Evolutionary conservation across 2,329 filamentous ascomycete genomes (phyloP), one percentile per base, ranked within the genome.

Genomic region (Knoxdaviesia proteae): DNA sequence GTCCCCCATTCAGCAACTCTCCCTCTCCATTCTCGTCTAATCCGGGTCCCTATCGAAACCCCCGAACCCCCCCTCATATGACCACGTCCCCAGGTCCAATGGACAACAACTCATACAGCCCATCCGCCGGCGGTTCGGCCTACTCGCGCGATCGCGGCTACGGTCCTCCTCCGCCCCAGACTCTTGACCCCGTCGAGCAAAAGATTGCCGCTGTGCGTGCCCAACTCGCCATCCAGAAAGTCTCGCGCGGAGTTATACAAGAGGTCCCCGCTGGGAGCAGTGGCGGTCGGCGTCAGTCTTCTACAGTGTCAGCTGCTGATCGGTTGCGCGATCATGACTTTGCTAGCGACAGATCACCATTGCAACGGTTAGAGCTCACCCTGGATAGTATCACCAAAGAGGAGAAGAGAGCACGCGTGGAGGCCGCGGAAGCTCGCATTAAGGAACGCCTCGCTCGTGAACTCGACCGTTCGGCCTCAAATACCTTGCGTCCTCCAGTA

Each of bases 341-440:
- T 60, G 82, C 88, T 53, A 70, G 79, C 45, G 80, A 92, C 56
- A 76, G 82, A 52, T 96, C 88, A 48, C 90, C 92, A 42, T 69
- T 98, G 42, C 88, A 98, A 59, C 90, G 80, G 63, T 72, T 98
- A 50, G 88, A 98, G 64, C 74, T 83, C 54, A 90, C 84, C 52
- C 70, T 96, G 53, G 81, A 80, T 58, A 86, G 82, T 60, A 88
- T 94, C 58, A 94, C 82, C 57, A 96, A 94, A 58, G 87, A 94
- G 61, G 87, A 94, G 60, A 92, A 93, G 58, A 73, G 88, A 49
- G 84, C 86, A 6, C 72, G 84, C 39, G 75, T 88, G 5, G 73
- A 86, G 55, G 81, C 88, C 52, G 84, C 84, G 5, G 88, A 94
- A 57, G 68, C 76, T 50, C 71, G 73, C 38, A 71, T 78, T 11